Evolutionary conservation across 2,329 filamentous ascomycete genomes (phyloP).

Genomic region (Huntiella omanensis): DNA sequence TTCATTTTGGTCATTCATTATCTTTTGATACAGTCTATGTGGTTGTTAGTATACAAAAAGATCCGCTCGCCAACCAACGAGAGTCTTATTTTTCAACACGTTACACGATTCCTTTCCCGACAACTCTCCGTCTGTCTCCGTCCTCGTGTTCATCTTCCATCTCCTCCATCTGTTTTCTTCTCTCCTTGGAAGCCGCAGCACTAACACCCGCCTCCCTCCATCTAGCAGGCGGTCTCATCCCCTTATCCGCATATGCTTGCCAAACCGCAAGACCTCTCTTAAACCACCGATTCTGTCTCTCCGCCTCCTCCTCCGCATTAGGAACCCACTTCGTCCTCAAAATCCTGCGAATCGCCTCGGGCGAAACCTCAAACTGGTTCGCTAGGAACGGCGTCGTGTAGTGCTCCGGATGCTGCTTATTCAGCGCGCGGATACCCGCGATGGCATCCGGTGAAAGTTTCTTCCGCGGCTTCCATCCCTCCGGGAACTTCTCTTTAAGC

Average conservation of each 20-base stretch:
- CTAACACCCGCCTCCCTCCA: conserved; percentile 38
- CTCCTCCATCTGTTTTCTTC: conserved; percentile 1
- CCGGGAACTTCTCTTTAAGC: conserved; percentile 58
- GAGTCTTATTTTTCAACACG: background rate
- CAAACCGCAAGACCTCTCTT: conserved; percentile 41
- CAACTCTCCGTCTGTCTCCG: background rate
- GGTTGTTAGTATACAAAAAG: background rate
- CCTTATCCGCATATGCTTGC: conserved; percentile 38
- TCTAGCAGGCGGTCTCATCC: conserved; percentile 39
- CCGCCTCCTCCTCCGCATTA: conserved; percentile 32
- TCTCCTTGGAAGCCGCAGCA: conserved; percentile 2
- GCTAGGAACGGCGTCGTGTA: conserved; percentile 62
- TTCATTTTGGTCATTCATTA: conserved; percentile 1
- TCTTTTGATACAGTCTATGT: background rate
- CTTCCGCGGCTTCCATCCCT: conserved; percentile 68
- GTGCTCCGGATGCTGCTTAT: conserved; percentile 54
- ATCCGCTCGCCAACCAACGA: background rate
- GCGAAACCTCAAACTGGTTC: conserved; percentile 63
- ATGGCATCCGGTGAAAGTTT: conserved; percentile 80
- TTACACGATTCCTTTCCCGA: background rate
- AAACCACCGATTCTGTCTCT: conserved; percentile 42
- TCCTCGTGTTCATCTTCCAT: background rate
- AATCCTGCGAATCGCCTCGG: conserved; percentile 75
- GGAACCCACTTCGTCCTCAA: conserved; percentile 62
- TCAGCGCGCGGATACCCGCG: conserved; percentile 70